These are phyloP conservation scores for Panicum miliaceum DNA, from an alignment of 176 grass and related monocot genomes.

Conservation along the genomic window DNA sequence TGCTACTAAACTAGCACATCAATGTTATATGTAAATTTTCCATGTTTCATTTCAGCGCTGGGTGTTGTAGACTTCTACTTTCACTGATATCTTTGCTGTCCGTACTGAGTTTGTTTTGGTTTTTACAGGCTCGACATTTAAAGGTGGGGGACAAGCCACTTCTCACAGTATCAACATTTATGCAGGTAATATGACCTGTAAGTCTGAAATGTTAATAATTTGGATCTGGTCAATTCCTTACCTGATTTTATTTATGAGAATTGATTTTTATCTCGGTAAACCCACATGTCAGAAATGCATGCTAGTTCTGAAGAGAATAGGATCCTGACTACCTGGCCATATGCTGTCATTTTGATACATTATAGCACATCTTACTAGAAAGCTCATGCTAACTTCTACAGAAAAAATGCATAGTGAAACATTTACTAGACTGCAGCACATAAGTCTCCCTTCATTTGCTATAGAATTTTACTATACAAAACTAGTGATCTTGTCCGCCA, in stretches of 20 bases:
- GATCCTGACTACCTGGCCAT: constrained; percentile 21
- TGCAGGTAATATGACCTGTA: constrained; percentile 56
- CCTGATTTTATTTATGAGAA: not conserved
- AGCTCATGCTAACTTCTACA: constrained; percentile 22
- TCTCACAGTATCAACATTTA: constrained; percentile 76
- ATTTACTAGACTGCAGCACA: constrained; percentile 7
- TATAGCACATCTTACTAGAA: constrained; percentile 2
- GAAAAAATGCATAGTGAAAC: constrained; percentile 26
- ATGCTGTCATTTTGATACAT: constrained; percentile 32
- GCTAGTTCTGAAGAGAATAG: constrained; percentile 13
- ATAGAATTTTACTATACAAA: not conserved
- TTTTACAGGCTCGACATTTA: constrained; percentile 70
- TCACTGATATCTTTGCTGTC: constrained; percentile 27
- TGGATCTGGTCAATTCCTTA: constrained; percentile 19
- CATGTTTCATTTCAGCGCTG: constrained; percentile 4
- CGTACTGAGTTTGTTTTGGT: constrained; percentile 20
- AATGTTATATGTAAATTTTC: not conserved
- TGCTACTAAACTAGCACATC: constrained; percentile 2
- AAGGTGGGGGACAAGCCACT: constrained; percentile 85
- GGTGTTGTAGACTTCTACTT: not conserved
- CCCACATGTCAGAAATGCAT: constrained; percentile 9
- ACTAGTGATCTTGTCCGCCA: not conserved
- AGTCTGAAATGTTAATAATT: constrained; percentile 15
- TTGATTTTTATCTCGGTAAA: constrained; percentile 13
- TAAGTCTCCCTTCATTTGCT: not conserved